Conservation (phyloP, 163 green algal species). For the Scenedesmus sp. region DNA sequence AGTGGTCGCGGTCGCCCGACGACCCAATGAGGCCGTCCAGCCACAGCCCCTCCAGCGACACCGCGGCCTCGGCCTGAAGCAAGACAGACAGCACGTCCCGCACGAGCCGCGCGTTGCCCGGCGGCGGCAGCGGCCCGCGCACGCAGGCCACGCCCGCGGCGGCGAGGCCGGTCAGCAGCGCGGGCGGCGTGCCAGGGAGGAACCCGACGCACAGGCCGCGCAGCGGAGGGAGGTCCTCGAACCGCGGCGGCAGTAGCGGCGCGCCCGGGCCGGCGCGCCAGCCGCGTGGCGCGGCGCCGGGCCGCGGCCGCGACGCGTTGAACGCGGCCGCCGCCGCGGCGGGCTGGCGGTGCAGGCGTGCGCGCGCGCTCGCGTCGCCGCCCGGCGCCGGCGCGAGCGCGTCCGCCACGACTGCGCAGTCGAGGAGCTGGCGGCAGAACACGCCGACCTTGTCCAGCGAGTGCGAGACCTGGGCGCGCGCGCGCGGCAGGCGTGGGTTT, state of each 20-base stretch:
- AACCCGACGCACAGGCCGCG: conserved; percentile 16
- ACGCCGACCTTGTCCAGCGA: conserved; percentile 41
- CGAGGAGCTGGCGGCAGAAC: conserved; percentile 40
- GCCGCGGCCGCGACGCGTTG: conserved; percentile 8
- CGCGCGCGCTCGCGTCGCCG: neutral
- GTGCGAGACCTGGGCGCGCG: neutral
- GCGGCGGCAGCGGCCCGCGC: conserved; percentile 24
- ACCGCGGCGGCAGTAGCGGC: neutral
- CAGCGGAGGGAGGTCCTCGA: conserved; percentile 2
- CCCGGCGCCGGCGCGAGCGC: conserved; percentile 9
- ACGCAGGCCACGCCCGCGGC: neutral
- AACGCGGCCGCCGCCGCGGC: neutral
- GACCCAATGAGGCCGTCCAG: conserved; percentile 34
- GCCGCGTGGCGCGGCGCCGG: conserved; percentile 4
- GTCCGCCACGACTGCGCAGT: conserved; percentile 41
- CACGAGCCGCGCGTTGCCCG: conserved; percentile 12
- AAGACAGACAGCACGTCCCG: conserved; percentile 26
- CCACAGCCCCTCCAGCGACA: conserved; percentile 37
- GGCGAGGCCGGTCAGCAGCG: conserved; percentile 7
- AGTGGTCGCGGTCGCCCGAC: neutral
- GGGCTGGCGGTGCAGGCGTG: conserved; percentile 13
- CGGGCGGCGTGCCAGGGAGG: conserved; percentile 11
- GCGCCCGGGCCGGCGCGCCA: neutral
- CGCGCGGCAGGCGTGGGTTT: neutral
- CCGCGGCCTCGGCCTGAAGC: conserved; percentile 35